phyloP scores from a whole-genome alignment of 352 stramenopile species.

The Phytophthora rubi region DNA sequence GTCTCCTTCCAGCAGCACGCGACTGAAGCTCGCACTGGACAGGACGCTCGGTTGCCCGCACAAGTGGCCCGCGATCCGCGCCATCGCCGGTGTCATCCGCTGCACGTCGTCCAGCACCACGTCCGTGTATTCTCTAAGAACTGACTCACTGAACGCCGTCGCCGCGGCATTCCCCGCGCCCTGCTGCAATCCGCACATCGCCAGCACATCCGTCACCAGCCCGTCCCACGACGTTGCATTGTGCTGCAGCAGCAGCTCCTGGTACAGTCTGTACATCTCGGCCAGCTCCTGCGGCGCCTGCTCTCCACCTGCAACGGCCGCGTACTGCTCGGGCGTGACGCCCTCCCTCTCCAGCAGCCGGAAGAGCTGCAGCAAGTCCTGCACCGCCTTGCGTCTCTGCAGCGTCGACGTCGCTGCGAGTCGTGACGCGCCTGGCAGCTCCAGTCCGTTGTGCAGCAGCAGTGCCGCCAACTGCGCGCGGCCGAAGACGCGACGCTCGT shows the following conservation, averaged over 20 bases:
- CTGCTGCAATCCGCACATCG: constrained; percentile 22
- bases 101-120: constrained; percentile 78
- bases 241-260: constrained; percentile 57
- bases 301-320: constrained; percentile 19
- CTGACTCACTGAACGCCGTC: constrained; percentile 42
- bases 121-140: constrained; percentile 60
- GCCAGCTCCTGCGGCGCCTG: constrained; percentile 39
- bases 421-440: constrained; percentile 42
- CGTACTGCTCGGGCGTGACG: constrained; percentile 53
- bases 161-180: background rate
- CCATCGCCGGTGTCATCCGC: constrained; percentile 71
- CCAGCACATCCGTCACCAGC: constrained; percentile 60
- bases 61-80: constrained; percentile 49
- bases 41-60: constrained; percentile 47
- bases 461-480: constrained; percentile 56
- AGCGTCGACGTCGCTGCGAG: constrained; percentile 56
- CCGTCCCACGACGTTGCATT: constrained; percentile 74
- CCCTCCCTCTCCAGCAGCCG: constrained; percentile 68
- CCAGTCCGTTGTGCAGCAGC: constrained; percentile 55
- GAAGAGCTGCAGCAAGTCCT: constrained; percentile 78
- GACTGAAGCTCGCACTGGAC: constrained; percentile 66
- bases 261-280: constrained; percentile 58
- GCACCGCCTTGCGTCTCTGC: constrained; percentile 56
- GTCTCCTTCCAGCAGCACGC: constrained; percentile 38
- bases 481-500: constrained; percentile 57